Conservation (phyloP, 192 early-diverging fungal genomes). For the Radiomyces spectabilis region DNA sequence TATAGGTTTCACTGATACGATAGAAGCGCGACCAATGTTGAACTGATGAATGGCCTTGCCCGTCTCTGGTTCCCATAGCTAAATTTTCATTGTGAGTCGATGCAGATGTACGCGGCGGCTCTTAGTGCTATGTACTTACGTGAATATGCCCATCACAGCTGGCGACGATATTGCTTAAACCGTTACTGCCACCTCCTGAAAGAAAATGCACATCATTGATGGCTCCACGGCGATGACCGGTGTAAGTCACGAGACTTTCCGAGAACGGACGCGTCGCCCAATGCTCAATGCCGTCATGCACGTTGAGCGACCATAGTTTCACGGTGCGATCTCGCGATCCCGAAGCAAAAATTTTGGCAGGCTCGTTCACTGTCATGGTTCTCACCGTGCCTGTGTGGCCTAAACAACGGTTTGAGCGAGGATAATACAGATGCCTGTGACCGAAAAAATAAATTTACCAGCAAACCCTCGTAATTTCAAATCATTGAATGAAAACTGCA, state of each 20-base stretch:
- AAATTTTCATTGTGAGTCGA: too few relatives aligned
- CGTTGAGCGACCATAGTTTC: slow-evolving; percentile 56
- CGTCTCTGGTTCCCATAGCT: slow-evolving; percentile 54
- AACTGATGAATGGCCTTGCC: slow-evolving; percentile 42
- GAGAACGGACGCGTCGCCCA: slow-evolving; percentile 42
- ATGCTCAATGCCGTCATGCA: slow-evolving; percentile 47
- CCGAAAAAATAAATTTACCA: slow-evolving; percentile 25
- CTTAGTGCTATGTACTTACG: slow-evolving; percentile 21
- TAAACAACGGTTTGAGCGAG: too few relatives aligned
- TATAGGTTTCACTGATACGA: slow-evolving; percentile 41
- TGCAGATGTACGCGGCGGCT: too few relatives aligned
- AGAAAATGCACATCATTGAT: slow-evolving; percentile 46
- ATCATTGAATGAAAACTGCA: slow-evolving; percentile 60
- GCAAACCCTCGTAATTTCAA: slow-evolving; percentile 49
- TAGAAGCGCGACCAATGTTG: slow-evolving; percentile 32
- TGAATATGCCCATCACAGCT: slow-evolving; percentile 55
- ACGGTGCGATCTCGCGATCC: slow-evolving; percentile 55
- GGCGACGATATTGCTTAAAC: slow-evolving; percentile 38
- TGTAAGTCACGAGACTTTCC: slow-evolving; percentile 44
- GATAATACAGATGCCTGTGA: too few relatives aligned
- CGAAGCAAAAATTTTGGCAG: slow-evolving; percentile 42
- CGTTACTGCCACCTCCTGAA: slow-evolving; percentile 32
- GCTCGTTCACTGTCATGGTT: slow-evolving; percentile 44
- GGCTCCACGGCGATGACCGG: slow-evolving; percentile 39
- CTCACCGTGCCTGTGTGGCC: slow-evolving; percentile 46